Evolutionary conservation across 768 basidiomycete species (phyloP), one percentile per base, ranked within the genome.

Genomic region (Bullera alba): DNA sequence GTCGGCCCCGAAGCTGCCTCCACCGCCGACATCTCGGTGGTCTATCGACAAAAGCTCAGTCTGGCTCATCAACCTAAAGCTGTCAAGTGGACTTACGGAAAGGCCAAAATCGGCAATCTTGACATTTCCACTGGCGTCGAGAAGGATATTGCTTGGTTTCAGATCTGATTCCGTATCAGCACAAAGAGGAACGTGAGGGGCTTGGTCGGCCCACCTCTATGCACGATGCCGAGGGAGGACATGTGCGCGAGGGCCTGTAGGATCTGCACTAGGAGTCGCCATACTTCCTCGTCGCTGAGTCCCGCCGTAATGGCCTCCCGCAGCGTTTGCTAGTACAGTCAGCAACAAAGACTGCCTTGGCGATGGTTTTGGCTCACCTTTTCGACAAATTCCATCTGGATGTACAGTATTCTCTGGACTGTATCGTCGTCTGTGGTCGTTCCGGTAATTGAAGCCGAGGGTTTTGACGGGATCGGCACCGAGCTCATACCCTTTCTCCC

Each of bases 141-240:
- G 88, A 72, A 96, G 89, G 56, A 96, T 90, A 62, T 96, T 96
- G 0, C 85, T 86, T 14, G 89, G 75, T 69, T 96, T 96, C 69
- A 96, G 86, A 69, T 95, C 91, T 44, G 86, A 53, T 45, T 14
- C n/a, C n/a, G 14, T 57, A 46, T 23, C 42, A 29, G 26, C 35
- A 10, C 14, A 19, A n/a, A n/a, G n/a, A n/a, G n/a, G n/a, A n/a
- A n/a, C n/a, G n/a, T n/a, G n/a, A n/a, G n/a, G n/a, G n/a, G n/a
- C n/a, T n/a, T n/a, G n/a, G 5, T 34, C 15, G 29, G 39, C 55
- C 27, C 23, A 57, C 56, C 56, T 26, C 60, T 14, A 76, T 83
- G 51, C 21, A 86, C 84, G 61, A 96, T 91, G n/a, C 86, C 85
- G 49, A 86, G 76, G 22, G 81, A 83, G 1, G 86, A 83, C 82